phyloP scores from a whole-genome alignment of 306 rosid species.

The Acacia acuminata region DNA sequence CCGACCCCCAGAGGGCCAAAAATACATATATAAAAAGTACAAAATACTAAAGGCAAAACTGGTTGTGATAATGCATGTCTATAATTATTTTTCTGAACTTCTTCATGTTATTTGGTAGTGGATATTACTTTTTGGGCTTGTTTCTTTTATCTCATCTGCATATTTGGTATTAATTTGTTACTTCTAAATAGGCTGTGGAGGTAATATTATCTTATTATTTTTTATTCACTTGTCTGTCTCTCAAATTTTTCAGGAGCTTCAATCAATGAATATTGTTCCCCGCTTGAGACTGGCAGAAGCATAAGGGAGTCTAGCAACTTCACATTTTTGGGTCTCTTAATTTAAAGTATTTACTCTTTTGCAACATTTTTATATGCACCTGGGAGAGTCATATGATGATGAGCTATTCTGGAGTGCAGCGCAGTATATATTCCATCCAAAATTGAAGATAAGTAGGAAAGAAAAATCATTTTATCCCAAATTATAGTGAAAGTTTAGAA shows the following conservation, averaged over 20 bases:
- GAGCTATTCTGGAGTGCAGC: background rate
- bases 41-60: background rate
- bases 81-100: background rate
- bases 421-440: background rate
- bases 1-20: background rate
- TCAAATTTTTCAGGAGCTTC: constrained; percentile 76
- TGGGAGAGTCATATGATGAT: constrained; percentile 29
- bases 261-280: constrained; percentile 89
- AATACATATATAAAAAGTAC: too few species aligned
- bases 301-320: constrained; percentile 11
- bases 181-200: background rate
- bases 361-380: too few species aligned
- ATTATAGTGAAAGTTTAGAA: background rate
- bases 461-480: background rate
- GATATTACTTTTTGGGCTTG: too few species aligned
- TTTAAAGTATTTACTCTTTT: background rate
- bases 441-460: background rate
- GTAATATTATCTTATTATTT: background rate
- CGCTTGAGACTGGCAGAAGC: constrained; percentile 77
- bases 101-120: background rate
- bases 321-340: background rate
- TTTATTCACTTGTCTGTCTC: constrained; percentile 16
- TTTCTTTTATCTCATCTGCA: too few species aligned
- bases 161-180: too few species aligned
- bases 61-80: background rate